Base-by-base conservation (phyloP, 2,329 filamentous ascomycete genomes). In the Xenoacremonium recifei region DNA sequence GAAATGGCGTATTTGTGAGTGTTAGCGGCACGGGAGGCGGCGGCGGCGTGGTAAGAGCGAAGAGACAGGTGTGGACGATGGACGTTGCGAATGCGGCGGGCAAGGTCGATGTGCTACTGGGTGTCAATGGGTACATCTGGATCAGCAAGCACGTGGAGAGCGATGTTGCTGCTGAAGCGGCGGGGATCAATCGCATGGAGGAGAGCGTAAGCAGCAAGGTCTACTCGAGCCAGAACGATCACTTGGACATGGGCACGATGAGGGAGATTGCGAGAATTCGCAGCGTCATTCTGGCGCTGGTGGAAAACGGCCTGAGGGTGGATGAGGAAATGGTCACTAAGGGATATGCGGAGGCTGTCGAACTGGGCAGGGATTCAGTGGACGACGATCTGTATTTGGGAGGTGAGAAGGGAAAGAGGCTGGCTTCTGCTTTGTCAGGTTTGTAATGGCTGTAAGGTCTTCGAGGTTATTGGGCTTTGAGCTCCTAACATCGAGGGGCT, bases 61-160 rank as follows among this genome's bases (percentile, higher is more conserved):
- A 92, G 55, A 74, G 91, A 43, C 93, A 99, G 70, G 85, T 93
- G 30, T 96, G 93, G 78, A 93, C 89, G 1, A 72, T 95, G 55
- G 79, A 85, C 45, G 65, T 64, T 5, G 71, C 68, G 30, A 68
- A 73, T 48, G 72, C 77, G 23, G 75, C 77, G 23, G 76, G 80
- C 39, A 84, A 82, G 49, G 79, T 99, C 20, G 89, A 96, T 61
- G 82, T 97, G 6, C 79, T 96, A 39, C 74, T 99, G 1, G 93
- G 93, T 3, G 93, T 99, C 29, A 99, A 99, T 59, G 93, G 93
- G 1, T 97, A 95, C 63, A 90, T 97, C 44, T 99, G 89, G 87
- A 91, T 97, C 59, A 84, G 85, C 66, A 91, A 89, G 70, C 89
- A 95, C 57, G 71, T 86, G 6, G 83, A 87, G 52, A 77, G 76